Evolutionary conservation across 805 yeast species (phyloP), one percentile per base, ranked within the genome.

Genomic region (Torulaspora delbrueckii): DNA sequence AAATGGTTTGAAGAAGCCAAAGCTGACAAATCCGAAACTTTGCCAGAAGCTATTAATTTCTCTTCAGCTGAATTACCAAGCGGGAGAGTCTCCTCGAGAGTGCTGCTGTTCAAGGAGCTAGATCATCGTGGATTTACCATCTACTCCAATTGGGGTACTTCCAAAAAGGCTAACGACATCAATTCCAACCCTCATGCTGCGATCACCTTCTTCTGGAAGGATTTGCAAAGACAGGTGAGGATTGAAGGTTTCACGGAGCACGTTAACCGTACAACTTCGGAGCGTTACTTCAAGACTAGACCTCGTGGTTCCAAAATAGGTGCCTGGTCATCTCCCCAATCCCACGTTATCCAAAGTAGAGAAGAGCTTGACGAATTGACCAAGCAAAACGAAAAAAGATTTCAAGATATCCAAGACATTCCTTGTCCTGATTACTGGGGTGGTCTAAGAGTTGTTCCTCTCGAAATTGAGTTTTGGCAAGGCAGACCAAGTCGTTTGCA

Each of bases 341-440:
- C 90, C 27, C 73, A 76, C 43, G 74, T 71, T 2, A 72, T 90
- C 30, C 57, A 62, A 10, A 65, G 71, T 35, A 73, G 96, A 52
- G 77, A 77, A 12, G 85, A 78, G 55, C 76, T 91, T 49, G 85
- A 89, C 30, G 58, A 62, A 0, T 57, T 73, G 12, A 79, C 79
- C 42, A 60, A 65, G 8, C 61, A 70, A 23, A 74, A 69, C 49
- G 81, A 73, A 45, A 68, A 74, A 45, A 74, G 79, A 61, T 87
- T 86, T 51, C 77, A 79, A 51, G 80, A 74, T 33, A 63, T 68
- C 34, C 78, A 78, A 28, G 80, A 81, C 31, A 79, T 93, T 36
- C 95, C 95, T 24, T 84, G 95, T 53, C 99, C 99, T 12, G 90
- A 86, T 28, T 83, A 72, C 63, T 93, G 99, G 99, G 99, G 98